phyloP scores from a whole-genome alignment of 2,329 filamentous ascomycete species.

The Aureobasidium sp. region DNA sequence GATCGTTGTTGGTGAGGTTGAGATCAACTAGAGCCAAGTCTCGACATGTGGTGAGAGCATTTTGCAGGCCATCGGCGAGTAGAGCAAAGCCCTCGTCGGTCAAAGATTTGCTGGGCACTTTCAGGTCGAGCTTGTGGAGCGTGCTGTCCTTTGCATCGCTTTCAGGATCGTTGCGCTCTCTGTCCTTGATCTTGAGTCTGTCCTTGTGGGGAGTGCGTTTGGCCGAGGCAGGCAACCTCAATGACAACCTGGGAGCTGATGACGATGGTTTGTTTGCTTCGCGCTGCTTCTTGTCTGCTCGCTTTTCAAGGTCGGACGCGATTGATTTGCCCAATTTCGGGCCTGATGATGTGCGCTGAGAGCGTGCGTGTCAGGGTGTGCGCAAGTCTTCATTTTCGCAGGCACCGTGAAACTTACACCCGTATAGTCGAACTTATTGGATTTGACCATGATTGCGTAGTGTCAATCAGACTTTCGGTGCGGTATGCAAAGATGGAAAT shows the following conservation, averaged over 20 bases:
- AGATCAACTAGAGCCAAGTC: constrained; percentile 39
- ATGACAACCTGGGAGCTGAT: constrained; percentile 16
- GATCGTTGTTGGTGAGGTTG: constrained; percentile 37
- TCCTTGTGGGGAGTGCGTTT: constrained; percentile 12
- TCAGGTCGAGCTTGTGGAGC: constrained; percentile 36
- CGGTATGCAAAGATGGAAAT: neutral
- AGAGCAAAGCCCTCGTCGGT: constrained; percentile 39
- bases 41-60: constrained; percentile 27
- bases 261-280: constrained; percentile 20
- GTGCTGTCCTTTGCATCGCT: constrained; percentile 15
- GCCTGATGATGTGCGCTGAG: constrained; percentile 39
- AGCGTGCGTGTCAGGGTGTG: neutral
- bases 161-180: constrained; percentile 11
- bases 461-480: neutral
- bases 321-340: constrained; percentile 40
- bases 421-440: constrained; percentile 32
- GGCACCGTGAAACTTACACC: constrained; percentile 15
- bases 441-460: constrained; percentile 24
- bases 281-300: constrained; percentile 24
- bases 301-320: constrained; percentile 37
- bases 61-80: constrained; percentile 37
- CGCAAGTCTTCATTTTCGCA: neutral
- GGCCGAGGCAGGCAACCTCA: neutral
- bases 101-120: constrained; percentile 39
- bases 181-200: constrained; percentile 1